phyloP scores from a whole-genome alignment of 2,329 filamentous ascomycete genomes.

The Beauveria varroae region DNA sequence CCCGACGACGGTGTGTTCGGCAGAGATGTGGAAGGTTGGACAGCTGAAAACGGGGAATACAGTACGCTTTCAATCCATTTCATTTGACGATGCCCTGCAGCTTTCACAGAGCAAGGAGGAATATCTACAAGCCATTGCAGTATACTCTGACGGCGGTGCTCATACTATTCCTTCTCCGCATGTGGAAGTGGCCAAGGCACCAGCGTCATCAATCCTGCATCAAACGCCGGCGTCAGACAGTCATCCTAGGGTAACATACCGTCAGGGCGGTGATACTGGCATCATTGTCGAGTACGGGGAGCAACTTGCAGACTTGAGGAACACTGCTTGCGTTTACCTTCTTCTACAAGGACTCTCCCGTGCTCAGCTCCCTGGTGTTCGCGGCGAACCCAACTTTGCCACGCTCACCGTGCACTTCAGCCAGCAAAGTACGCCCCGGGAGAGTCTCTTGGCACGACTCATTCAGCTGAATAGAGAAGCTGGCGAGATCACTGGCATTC shows the following conservation, averaged over 20 bases:
- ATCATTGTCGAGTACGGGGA: slow-evolving; percentile 22
- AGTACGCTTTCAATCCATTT: background rate
- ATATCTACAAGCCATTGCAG: background rate
- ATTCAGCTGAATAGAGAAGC: background rate
- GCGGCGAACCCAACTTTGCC: slow-evolving; percentile 15
- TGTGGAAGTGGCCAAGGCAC: background rate
- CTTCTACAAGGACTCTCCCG: slow-evolving; percentile 12
- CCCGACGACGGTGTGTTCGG: slow-evolving; percentile 46
- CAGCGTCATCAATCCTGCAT: background rate
- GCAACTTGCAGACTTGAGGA: slow-evolving; percentile 47
- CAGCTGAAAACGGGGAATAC: slow-evolving; percentile 53
- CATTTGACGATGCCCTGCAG: background rate
- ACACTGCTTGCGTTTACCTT: slow-evolving; percentile 26
- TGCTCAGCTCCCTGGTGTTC: slow-evolving; percentile 7
- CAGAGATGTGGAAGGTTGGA: slow-evolving; percentile 54
- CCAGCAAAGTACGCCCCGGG: background rate
- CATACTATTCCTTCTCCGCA: background rate
- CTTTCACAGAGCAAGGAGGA: background rate
- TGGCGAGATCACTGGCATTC: background rate
- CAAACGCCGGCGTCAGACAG: background rate
- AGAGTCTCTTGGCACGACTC: background rate
- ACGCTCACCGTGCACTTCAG: slow-evolving; percentile 17
- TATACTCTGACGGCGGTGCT: background rate
- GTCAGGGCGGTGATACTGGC: background rate
- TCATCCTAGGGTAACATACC: background rate